These are phyloP conservation scores for Pseudogymnoascus sp. DNA, from an alignment of 2,329 filamentous ascomycete species.

Conservation along the genomic window DNA sequence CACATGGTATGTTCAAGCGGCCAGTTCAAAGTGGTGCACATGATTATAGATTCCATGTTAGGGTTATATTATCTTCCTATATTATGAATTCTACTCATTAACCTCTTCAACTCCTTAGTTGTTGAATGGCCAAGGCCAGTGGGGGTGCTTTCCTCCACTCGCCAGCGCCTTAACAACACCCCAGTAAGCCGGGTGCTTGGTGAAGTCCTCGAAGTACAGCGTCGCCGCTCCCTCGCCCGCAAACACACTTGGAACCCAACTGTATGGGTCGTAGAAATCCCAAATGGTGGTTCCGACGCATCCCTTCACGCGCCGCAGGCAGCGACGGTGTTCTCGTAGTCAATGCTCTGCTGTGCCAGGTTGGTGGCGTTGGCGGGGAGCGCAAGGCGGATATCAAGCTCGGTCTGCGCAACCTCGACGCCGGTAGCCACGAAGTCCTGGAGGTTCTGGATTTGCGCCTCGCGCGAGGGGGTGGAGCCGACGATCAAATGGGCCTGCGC, in stretches of 20 bases:
- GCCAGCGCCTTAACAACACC: conserved; percentile 31
- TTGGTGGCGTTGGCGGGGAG: conserved; percentile 39
- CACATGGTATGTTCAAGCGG: not conserved
- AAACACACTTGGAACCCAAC: conserved; percentile 38
- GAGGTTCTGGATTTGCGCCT: conserved; percentile 40
- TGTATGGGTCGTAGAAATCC: conserved; percentile 29
- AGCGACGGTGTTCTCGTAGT: conserved; percentile 34
- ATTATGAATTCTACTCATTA: not conserved
- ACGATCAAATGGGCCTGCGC: conserved; percentile 56
- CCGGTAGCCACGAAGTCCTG: conserved; percentile 44
- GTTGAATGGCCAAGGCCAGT: not conserved
- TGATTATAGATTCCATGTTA: not conserved
- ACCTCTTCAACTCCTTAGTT: not conserved
- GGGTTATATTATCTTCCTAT: not conserved
- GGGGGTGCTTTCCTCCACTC: conserved; percentile 8
- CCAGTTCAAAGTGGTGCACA: not conserved
- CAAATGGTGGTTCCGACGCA: conserved; percentile 28
- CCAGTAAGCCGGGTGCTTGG: conserved; percentile 38
- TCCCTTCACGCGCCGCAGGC: conserved; percentile 22
- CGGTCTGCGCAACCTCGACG: conserved; percentile 54
- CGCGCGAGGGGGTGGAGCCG: conserved; percentile 42
- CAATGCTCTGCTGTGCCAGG: conserved; percentile 40
- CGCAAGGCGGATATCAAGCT: conserved; percentile 51
- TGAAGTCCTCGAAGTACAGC: conserved; percentile 38
- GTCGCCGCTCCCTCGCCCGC: conserved; percentile 36